Base-by-base conservation (phyloP, 2,329 filamentous ascomycete species). In the Hypocrella siamensis region DNA sequence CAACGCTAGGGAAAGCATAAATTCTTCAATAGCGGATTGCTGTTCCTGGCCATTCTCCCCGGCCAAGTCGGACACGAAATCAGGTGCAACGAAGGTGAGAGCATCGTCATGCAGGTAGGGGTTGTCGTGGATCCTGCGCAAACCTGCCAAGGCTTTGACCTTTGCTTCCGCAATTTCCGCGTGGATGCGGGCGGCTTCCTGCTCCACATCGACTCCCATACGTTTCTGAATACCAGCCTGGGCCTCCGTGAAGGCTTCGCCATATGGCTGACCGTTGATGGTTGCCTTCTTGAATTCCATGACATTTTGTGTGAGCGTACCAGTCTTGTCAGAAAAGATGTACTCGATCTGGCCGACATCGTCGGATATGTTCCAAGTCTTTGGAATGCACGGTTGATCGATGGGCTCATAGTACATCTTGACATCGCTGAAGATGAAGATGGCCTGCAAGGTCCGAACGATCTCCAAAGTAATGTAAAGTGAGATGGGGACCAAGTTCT, bases 261-360 rank as follows among this genome's bases (percentile, higher is more conserved):
- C 90, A 43, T 98, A 98, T 0, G 86, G 76, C 37, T 90, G 72
- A n/a, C 88, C 88, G 46, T 96, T 96, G 56, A 98, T 78, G 1
- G 86, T 93, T 34, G 80, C 85, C 56, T 98, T 98, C 56, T 96
- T 98, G 70, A 96, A 98, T 53, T 98, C 92, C 90, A 98, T 96
- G 64, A 86, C 79, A 49, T 96, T 96, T 58, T 90, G 92, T 5
- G 88, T 96, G 43, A 96, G 61, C 2, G 88, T 96, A 17, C 88
- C 88, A 1, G 88, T 96, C 63, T 96, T 96, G 62, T 96, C 88
- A 1, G 86, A 94, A 56, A 98, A 98, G 42, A 98, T 93, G 61
- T 96, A 98, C 56, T 96, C 90, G 39, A 98, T 93, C 57, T 98
- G 90, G 10, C 90, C 90, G 29, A 98, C 67, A 46, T 98, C 92